Percentiles rank a stretch among this genome's conserved stretches.
phyloP scores from a whole-genome alignment of 768 basidiomycete species.

The Tylopilus rubrobrunneus region DNA sequence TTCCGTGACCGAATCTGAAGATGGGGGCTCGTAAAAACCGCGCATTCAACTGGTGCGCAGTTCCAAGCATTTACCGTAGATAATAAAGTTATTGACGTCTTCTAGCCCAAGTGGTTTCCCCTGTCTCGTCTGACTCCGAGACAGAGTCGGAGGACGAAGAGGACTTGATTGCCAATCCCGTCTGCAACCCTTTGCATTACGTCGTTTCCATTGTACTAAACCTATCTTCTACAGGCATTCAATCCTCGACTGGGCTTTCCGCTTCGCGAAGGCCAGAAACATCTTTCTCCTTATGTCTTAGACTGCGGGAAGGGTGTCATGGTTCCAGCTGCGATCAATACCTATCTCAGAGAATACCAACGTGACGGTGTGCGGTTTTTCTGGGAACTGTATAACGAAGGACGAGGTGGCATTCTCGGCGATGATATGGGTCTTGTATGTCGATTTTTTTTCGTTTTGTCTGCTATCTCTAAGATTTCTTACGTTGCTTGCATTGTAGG shows the following conservation, averaged over 20 bases:
- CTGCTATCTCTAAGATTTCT: neutral
- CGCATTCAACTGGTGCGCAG: constrained; percentile 9
- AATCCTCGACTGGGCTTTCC: constrained; percentile 54
- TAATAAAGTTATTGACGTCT: neutral
- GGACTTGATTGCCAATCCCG: constrained; percentile 28
- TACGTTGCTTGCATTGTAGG: constrained; percentile 15
- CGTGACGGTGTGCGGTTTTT: constrained; percentile 83
- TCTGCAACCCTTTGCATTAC: constrained; percentile 11
- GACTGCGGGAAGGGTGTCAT: constrained; percentile 42
- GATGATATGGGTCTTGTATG: constrained; percentile 91
- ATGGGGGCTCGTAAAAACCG: constrained; percentile 2
- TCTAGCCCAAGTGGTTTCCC: constrained; percentile 2
- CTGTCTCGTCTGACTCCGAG: constrained; percentile 27
- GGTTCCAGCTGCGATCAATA: constrained; percentile 73
- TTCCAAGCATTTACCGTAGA: constrained; percentile 13
- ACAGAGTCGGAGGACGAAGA: constrained; percentile 46
- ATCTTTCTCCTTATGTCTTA: constrained; percentile 47
- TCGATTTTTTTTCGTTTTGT: constrained; percentile 1
- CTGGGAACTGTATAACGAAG: constrained; percentile 63
- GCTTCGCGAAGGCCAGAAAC: constrained; percentile 40
- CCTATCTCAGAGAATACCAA: constrained; percentile 88
- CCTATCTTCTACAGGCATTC: constrained; percentile 29
- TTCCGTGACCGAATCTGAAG: constrained; percentile 47
- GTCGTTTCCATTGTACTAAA: constrained; percentile 1
- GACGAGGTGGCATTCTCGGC: constrained; percentile 78